Evolutionary conservation across 192 early-diverging fungal species (phyloP), one percentile per base, ranked within the genome.

Genomic region (Paraglomus occultum): DNA sequence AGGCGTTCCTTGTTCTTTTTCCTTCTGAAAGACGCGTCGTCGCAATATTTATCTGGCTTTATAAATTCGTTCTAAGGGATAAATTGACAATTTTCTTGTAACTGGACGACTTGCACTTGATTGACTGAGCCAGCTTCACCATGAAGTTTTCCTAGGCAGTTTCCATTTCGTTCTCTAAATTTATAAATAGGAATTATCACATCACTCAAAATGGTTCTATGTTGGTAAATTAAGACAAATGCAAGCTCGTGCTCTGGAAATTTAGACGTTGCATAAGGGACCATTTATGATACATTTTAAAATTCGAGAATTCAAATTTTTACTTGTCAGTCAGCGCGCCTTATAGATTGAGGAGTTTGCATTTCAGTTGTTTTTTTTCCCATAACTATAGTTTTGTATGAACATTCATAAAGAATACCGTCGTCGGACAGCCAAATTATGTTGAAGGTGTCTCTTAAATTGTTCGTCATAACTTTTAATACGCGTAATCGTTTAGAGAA

Each of bases 131-230:
- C 31, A 10, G 51, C 67, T n/a, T 69, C 52, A 43, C 52, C 8
- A 43, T 68, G 10, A 68, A 68, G 67, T 17, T 68, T 68, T 15
- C 15, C 1, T 57, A 54, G 9, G 47, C 58, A 64, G 14, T 77
- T 51, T 9, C 74, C 79, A 65, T 80, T 73, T 47, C 64, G 53
- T 45, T 70, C 17, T 43, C 77, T 80, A 52, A 80, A 80, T 51
- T 77, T 77, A 60, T 70, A 55, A 46, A 80, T 39, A 18, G 74
- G 12, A 11, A 63, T 11, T 15, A 63, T 63, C 1, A 20, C 1
- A 63, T 63, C 17, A 10, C 45, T 47, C 14, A 63, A 47, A 48
- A 63, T 63, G 8, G 45, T 63, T 47, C 17, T 18, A 46, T 63
- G 12, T 46, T 63, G 38, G 39, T 63, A 63, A 18, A 3, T 63